Evolutionary conservation across 148 eudicot species (phyloP).

Genomic region (Simmondsia chinensis): DNA sequence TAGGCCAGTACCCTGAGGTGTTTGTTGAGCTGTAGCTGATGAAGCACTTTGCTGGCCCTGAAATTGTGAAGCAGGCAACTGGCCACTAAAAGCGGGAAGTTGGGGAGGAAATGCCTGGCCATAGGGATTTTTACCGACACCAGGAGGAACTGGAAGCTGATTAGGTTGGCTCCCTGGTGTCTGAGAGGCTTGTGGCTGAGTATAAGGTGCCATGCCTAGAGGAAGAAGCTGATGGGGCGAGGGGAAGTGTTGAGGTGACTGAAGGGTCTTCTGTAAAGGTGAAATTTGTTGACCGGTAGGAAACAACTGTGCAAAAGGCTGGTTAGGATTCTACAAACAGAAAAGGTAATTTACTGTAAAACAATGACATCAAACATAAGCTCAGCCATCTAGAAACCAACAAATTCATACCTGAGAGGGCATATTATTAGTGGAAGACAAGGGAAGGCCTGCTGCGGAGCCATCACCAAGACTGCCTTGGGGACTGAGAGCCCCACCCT

Average conservation of each 20-base stretch:
- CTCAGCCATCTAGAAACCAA: background rate
- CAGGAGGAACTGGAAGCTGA: constrained; percentile 30
- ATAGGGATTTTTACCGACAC: constrained; percentile 33
- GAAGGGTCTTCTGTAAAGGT: constrained; percentile 46
- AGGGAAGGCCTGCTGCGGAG: constrained; percentile 33
- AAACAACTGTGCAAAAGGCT: constrained; percentile 31
- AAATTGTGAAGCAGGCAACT: constrained; percentile 29
- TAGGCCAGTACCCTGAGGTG: constrained; percentile 13
- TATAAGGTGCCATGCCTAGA: constrained; percentile 27
- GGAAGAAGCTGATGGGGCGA: constrained; percentile 34
- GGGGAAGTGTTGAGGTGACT: constrained; percentile 49
- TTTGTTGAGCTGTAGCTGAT: constrained; percentile 27
- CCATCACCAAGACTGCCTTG: constrained; percentile 38
- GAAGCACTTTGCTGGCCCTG: constrained; percentile 40
- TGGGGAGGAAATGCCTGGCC: constrained; percentile 40
- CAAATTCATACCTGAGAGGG: constrained; percentile 30
- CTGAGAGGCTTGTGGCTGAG: constrained; percentile 31
- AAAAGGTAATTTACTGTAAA: background rate
- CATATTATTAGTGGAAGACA: too few relatives aligned
- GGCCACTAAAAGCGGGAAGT: constrained; percentile 28
- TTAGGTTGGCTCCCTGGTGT: constrained; percentile 29
- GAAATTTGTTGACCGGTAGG: constrained; percentile 35
- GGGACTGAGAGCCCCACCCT: constrained; percentile 42
- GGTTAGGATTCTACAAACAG: constrained; percentile 26
- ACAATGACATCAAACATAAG: background rate